Conservation (phyloP, 768 basidiomycete genomes). For the Lactarius deliciosus region DNA sequence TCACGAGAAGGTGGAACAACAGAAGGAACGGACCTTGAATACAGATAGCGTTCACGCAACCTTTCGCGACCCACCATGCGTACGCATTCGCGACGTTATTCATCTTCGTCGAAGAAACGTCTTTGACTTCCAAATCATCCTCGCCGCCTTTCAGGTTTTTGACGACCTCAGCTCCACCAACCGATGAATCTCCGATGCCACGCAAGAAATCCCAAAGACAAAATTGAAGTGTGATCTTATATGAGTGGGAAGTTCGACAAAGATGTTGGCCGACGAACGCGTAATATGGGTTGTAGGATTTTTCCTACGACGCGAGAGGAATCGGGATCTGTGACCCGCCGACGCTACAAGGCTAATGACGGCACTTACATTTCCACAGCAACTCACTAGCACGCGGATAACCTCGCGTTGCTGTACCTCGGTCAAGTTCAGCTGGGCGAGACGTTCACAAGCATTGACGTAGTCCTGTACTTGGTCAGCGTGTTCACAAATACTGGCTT, state of each 20-base stretch:
- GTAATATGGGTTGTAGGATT: conserved; percentile 93
- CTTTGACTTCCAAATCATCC: conserved; percentile 46
- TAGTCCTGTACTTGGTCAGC: conserved; percentile 65
- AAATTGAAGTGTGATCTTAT: conserved; percentile 92
- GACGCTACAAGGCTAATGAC: not conserved
- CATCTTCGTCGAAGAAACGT: conserved; percentile 57
- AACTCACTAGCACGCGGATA: conserved; percentile 88
- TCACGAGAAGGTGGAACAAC: not conserved
- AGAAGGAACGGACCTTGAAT: conserved; percentile 63
- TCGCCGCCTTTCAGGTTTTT: conserved; percentile 56
- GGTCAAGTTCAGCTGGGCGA: conserved; percentile 77
- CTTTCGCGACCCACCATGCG: conserved; percentile 93
- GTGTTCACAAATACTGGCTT: not conserved
- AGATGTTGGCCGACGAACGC: conserved; percentile 84
- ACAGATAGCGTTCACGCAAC: conserved; percentile 68
- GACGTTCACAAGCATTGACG: conserved; percentile 90
- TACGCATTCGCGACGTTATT: conserved; percentile 81
- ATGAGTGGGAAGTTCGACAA: conserved; percentile 72
- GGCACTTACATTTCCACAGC: conserved; percentile 81
- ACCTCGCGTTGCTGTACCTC: conserved; percentile 95
- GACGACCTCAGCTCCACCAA: conserved; percentile 77
- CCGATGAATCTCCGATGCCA: conserved; percentile 78
- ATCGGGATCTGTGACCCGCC: conserved; percentile 13
- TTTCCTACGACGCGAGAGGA: conserved; percentile 57
- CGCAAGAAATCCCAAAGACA: conserved; percentile 96